These are phyloP conservation scores for Sporisorium exsertum DNA, from an alignment of 1,284 basidiomycete genomes.

Conservation along the genomic window DNA sequence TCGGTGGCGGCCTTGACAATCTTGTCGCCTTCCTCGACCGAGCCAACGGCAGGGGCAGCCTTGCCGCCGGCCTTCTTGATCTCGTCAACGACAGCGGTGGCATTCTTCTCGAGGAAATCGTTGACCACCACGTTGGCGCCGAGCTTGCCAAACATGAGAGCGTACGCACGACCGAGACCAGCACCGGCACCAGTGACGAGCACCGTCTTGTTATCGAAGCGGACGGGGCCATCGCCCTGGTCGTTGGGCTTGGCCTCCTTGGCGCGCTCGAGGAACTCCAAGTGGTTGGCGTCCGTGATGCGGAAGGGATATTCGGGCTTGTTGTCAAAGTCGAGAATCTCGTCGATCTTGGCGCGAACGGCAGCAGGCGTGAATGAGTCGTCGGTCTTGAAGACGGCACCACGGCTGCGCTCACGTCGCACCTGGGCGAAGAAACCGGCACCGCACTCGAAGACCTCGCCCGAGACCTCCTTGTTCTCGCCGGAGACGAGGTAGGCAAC, in stretches of 20 bases:
- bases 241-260: slow-evolving; percentile 78
- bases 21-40: slow-evolving; percentile 85
- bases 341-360: slow-evolving; percentile 71
- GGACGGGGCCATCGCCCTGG: slow-evolving; percentile 78
- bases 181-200: slow-evolving; percentile 82
- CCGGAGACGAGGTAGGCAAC: slow-evolving; percentile 66
- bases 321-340: slow-evolving; percentile 84
- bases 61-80: slow-evolving; percentile 88
- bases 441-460: slow-evolving; percentile 91
- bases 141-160: slow-evolving; percentile 86
- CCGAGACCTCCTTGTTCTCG: slow-evolving; percentile 76
- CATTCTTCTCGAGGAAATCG: slow-evolving; percentile 88
- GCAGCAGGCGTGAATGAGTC: slow-evolving; percentile 92
- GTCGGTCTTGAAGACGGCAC: slow-evolving; percentile 88
- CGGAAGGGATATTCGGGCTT: slow-evolving; percentile 78
- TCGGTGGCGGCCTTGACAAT: slow-evolving; percentile 90
- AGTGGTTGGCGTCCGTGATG: slow-evolving; percentile 74
- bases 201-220: slow-evolving; percentile 89
- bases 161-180: slow-evolving; percentile 86
- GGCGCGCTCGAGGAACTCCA: slow-evolving; percentile 78
- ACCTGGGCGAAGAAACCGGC: slow-evolving; percentile 93
- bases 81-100: slow-evolving; percentile 86
- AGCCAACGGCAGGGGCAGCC: slow-evolving; percentile 84
- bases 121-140: slow-evolving; percentile 98
- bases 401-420: slow-evolving; percentile 91